Evolutionary conservation across 108 stramenopile genomes (phyloP).

Genomic region (Cylindrotheca closterium): DNA sequence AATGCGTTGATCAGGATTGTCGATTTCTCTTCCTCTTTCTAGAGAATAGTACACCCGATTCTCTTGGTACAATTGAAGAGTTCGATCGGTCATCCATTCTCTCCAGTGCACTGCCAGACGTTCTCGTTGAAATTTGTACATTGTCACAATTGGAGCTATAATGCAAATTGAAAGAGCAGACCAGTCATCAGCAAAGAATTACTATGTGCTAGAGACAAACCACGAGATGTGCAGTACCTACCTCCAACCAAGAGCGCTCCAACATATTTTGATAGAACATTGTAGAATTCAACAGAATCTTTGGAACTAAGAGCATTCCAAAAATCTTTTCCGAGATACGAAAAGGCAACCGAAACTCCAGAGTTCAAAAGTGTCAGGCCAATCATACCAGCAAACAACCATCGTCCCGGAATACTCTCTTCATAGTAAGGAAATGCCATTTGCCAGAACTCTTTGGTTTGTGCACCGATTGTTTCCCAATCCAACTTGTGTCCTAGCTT

Average conservation of each 20-base stretch:
- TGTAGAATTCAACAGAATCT: constrained; percentile 75
- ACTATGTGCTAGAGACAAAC: no score
- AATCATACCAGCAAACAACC: constrained; percentile 80
- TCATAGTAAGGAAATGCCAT: constrained; percentile 90
- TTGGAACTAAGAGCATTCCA: constrained; percentile 87
- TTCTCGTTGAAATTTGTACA: constrained; percentile 79
- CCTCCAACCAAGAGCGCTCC: constrained; percentile 67
- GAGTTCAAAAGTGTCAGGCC: constrained; percentile 79
- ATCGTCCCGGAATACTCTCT: constrained; percentile 69
- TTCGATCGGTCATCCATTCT: constrained; percentile 93
- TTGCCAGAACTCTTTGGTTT: constrained; percentile 58
- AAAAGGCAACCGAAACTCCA: constrained; percentile 87
- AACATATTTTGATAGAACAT: constrained; percentile 70
- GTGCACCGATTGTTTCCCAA: constrained; percentile 36
- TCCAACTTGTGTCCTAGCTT: constrained; percentile 29
- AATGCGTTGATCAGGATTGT: constrained; percentile 97
- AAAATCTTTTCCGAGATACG: constrained; percentile 90
- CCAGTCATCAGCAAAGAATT: no score
- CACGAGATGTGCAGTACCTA: not conserved
- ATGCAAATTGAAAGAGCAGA: no score
- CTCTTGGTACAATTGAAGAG: constrained; percentile 68
- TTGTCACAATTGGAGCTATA: constrained; percentile 76
- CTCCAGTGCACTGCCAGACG: constrained; percentile 78
- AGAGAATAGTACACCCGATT: constrained; percentile 81
- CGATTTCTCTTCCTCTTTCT: constrained; percentile 55